Base-by-base conservation (phyloP, 2,329 filamentous ascomycete species). In the Cadophora luteo-olivacea region DNA sequence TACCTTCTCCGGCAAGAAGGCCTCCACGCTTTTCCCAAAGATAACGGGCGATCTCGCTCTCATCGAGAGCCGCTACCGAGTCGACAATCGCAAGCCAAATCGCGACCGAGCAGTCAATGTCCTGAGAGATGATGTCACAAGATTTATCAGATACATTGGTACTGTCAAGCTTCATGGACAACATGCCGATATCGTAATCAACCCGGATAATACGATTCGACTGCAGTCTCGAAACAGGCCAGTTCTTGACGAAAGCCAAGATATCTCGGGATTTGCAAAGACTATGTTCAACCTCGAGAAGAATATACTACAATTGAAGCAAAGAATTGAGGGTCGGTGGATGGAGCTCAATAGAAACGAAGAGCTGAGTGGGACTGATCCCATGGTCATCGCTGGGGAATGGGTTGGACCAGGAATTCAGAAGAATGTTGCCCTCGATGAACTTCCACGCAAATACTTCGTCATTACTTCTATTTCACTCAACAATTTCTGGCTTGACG, bases 141-240 rank as follows among this genome's bases (percentile, higher is more conserved):
- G 63, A 16, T 14, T 22, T 11, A 65, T 65, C 32, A 29, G 36
- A 36, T 69, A 32, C 4, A 49, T 64, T 4, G 74, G 74, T 12
- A 75, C 72, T 1, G 74, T 75, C 1, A 75, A 75, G 51, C 71
- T 75, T 1, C 73, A 75, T 32, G 74, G 74, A 3, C 69, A 70
- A 1, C 74, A 75, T 29, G 69, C 68, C 2, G 74, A 75, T 24
- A 63, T 75, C 4, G 69, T 75, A 6, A 64, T 75, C 25, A 22
- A 70, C 14, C 7, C 38, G 19, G 41, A 72, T 24, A 62, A 75
- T 25, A 66, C 33, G 0, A 68, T 75, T 3, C 61, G 66, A 3
- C 32, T 74, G 1, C 74, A 75, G 38, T 70, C 70, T 19, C 67
- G 74, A 9, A 75, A 74, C 25, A n/a, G 60, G 25, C 51, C 62